Percentiles rank a stretch among this genome's conserved stretches.
These are phyloP conservation scores for Fusarium concolor DNA, from an alignment of 2,329 filamentous ascomycete species.

Conservation along the genomic window DNA sequence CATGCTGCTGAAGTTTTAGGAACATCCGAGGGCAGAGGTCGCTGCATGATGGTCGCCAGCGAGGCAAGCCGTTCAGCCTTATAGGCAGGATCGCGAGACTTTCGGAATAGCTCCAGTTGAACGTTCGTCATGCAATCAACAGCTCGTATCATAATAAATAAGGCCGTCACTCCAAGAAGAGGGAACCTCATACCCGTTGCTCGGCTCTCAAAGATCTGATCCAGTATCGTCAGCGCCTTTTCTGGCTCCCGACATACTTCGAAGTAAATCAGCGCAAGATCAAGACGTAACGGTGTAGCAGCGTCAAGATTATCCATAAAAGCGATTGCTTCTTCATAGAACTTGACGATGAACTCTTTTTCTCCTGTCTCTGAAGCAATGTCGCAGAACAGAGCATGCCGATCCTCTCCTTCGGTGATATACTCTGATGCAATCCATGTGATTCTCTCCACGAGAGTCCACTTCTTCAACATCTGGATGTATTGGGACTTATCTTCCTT, in stretches of 20 bases:
- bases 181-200: not conserved
- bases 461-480: conserved; percentile 36
- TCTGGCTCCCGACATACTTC: conserved; percentile 31
- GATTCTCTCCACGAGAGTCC: conserved; percentile 44
- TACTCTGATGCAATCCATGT: conserved; percentile 45
- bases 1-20: not conserved
- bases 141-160: not conserved
- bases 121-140: not conserved
- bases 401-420: not conserved
- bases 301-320: conserved; percentile 47
- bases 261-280: conserved; percentile 35
- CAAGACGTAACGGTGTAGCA: conserved; percentile 36
- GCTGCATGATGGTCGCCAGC: not conserved
- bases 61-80: not conserved
- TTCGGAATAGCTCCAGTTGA: conserved; percentile 11
- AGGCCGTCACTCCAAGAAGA: not conserved
- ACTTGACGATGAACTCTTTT: conserved; percentile 35
- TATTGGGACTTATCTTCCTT: not conserved
- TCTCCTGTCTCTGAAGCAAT: conserved; percentile 36
- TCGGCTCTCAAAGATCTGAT: conserved; percentile 40
- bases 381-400: conserved; percentile 24
- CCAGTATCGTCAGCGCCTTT: conserved; percentile 24
- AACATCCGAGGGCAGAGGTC: not conserved
- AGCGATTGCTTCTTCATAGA: conserved; percentile 40
- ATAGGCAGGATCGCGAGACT: not conserved